Percentiles rank a stretch among this genome's conserved stretches.
Conservation (phyloP, 495 filamentous ascomycete genomes). For the Cercophora samala region DNA sequence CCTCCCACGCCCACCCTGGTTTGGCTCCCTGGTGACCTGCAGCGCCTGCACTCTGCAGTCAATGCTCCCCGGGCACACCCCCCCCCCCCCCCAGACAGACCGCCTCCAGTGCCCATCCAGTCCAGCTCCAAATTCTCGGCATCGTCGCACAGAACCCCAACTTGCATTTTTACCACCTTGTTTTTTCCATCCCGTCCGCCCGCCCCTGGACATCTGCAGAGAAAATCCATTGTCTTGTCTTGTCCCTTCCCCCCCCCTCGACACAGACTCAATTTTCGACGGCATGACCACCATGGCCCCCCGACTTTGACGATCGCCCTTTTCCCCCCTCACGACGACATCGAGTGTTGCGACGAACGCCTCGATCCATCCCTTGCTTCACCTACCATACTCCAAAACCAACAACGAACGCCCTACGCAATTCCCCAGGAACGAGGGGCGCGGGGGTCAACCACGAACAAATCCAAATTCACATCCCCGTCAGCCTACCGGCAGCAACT, state of each 20-base stretch:
- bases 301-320: slow-evolving; percentile 1
- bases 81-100: too few relatives aligned
- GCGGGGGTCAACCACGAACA: background rate
- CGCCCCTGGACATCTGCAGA: slow-evolving; percentile 13
- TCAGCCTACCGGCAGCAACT: background rate
- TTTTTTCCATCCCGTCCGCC: slow-evolving; percentile 20
- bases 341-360: slow-evolving; percentile 10
- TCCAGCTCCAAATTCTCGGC: slow-evolving; percentile 23
- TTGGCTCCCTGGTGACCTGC: slow-evolving; percentile 21
- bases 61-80: slow-evolving; percentile 3
- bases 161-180: slow-evolving; percentile 15
- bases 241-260: background rate
- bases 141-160: slow-evolving; percentile 22
- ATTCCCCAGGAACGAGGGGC: slow-evolving; percentile 9
- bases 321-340: background rate
- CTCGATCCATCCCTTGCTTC: slow-evolving; percentile 13
- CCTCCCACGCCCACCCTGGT: slow-evolving; percentile 9
- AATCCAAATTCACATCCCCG: background rate
- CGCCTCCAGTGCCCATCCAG: slow-evolving; percentile 21
- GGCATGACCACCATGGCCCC: background rate
- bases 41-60: slow-evolving; percentile 20
- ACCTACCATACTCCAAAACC: background rate
- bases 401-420: slow-evolving; percentile 1
- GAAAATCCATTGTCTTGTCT: slow-evolving; percentile 1
- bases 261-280: background rate